Conservation (phyloP, 2,329 filamentous ascomycete genomes). For the Trichophyton simii region DNA sequence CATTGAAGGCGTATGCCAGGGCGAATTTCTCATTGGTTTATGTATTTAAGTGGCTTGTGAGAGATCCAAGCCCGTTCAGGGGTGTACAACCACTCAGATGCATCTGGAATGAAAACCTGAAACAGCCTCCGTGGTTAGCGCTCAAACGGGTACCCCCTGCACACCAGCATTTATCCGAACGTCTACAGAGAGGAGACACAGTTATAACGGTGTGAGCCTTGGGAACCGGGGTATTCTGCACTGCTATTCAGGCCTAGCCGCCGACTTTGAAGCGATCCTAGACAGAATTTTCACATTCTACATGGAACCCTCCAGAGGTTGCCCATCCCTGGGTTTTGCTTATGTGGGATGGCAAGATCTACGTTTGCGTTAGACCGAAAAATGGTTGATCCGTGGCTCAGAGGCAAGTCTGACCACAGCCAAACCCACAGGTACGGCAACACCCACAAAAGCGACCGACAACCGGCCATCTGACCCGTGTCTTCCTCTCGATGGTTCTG, state of each 20-base stretch:
- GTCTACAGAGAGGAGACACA: background rate
- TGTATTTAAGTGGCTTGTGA: background rate
- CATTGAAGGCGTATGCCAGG: background rate
- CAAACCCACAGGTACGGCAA: background rate
- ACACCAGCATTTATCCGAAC: background rate
- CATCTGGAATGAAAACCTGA: conserved; percentile 1
- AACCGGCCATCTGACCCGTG: background rate
- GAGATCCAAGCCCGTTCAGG: background rate
- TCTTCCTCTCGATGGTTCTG: background rate
- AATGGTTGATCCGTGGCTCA: background rate
- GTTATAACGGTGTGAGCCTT: background rate
- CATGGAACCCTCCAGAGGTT: background rate
- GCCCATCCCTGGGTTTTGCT: too few relatives aligned
- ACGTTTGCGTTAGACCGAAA: background rate
- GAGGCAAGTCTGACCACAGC: background rate
- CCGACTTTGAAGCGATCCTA: background rate
- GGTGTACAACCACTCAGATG: background rate
- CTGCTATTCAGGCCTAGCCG: background rate
- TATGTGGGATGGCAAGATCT: background rate
- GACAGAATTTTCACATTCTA: background rate
- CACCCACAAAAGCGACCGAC: background rate
- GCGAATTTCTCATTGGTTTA: background rate
- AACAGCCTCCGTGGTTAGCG: background rate
- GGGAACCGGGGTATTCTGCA: background rate
- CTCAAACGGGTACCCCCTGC: background rate